Evolutionary conservation across 2,329 filamentous ascomycete species (phyloP).

Genomic region (Mycosphaerelloides madeirae): DNA sequence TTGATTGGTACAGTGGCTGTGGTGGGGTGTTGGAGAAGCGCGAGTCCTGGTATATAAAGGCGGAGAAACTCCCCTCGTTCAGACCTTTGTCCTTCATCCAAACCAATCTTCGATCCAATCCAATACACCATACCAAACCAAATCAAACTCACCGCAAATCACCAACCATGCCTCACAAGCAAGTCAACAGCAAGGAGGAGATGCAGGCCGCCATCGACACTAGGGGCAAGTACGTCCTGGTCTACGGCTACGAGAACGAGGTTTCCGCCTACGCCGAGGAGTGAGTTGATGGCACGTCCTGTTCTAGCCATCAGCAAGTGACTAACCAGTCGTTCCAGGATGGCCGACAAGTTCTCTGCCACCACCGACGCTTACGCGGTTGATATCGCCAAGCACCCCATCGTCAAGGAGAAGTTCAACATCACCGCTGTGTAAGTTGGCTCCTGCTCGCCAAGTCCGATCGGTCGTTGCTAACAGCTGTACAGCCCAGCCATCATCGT

Average conservation of each 20-base stretch:
- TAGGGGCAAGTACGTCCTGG: slow-evolving; percentile 31
- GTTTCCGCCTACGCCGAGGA: slow-evolving; percentile 25
- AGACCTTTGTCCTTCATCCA: background rate
- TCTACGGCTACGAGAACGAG: slow-evolving; percentile 29
- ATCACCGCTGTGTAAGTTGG: background rate
- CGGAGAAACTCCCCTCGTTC: background rate
- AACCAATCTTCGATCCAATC: background rate
- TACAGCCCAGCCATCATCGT: slow-evolving; percentile 26
- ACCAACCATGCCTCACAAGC: slow-evolving; percentile 18
- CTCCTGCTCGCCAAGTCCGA: background rate
- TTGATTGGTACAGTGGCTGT: background rate
- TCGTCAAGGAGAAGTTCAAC: slow-evolving; percentile 18
- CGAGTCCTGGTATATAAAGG: slow-evolving; percentile 1
- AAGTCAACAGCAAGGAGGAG: slow-evolving; percentile 29
- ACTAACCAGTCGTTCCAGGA: slow-evolving; percentile 15
- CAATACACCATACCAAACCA: background rate
- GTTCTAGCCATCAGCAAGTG: background rate
- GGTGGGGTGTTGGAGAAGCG: background rate
- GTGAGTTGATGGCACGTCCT: slow-evolving; percentile 13
- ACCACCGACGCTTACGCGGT: slow-evolving; percentile 29
- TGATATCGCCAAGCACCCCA: slow-evolving; percentile 21
- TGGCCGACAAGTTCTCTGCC: slow-evolving; percentile 25
- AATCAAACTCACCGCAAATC: background rate
- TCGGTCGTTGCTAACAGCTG: slow-evolving; percentile 7
- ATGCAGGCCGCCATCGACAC: slow-evolving; percentile 28